A percentile compares a stretch with the other conserved stretches of the same genome.
phyloP scores from a whole-genome alignment of 805 yeast species.

The Yamadazyma endophytica region DNA sequence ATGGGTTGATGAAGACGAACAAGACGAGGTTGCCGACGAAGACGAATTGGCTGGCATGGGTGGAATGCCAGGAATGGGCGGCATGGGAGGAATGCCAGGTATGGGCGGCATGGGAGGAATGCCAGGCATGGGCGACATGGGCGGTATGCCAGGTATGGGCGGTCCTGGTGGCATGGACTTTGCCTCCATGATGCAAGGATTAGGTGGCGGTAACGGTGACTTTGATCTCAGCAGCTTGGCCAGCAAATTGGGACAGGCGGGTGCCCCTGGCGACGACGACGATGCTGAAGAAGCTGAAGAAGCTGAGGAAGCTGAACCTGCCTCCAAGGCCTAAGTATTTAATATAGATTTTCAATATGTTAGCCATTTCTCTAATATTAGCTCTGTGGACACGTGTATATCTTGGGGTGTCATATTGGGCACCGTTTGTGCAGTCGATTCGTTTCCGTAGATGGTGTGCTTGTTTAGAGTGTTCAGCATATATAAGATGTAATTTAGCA shows the following conservation, averaged over 20 bases:
- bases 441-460: too few relatives aligned
- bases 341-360: background rate
- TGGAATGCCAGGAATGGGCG: conserved; percentile 16
- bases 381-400: background rate
- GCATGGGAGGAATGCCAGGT: conserved; percentile 17
- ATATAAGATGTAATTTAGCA: too few relatives aligned
- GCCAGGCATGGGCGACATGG: conserved; percentile 29
- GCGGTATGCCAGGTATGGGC: conserved; percentile 30
- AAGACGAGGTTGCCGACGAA: conserved; percentile 61
- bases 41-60: conserved; percentile 30
- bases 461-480: too few relatives aligned
- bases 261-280: conserved; percentile 20
- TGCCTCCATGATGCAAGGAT: conserved; percentile 19
- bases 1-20: conserved; percentile 99
- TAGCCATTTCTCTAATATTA: conserved; percentile 5
- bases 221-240: conserved; percentile 37
- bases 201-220: conserved; percentile 23
- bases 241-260: conserved; percentile 42
- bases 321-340: too few relatives aligned
- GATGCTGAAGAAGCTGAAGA: conserved; percentile 22
- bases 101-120: conserved; percentile 24
- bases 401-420: conserved; percentile 3
- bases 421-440: background rate
- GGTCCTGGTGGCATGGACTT: conserved; percentile 25
- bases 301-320: conserved; percentile 18